Evolutionary conservation across 2,329 filamentous ascomycete genomes (phyloP), one percentile per base, ranked within the genome.

Genomic region (Paecilomyces formosus): DNA sequence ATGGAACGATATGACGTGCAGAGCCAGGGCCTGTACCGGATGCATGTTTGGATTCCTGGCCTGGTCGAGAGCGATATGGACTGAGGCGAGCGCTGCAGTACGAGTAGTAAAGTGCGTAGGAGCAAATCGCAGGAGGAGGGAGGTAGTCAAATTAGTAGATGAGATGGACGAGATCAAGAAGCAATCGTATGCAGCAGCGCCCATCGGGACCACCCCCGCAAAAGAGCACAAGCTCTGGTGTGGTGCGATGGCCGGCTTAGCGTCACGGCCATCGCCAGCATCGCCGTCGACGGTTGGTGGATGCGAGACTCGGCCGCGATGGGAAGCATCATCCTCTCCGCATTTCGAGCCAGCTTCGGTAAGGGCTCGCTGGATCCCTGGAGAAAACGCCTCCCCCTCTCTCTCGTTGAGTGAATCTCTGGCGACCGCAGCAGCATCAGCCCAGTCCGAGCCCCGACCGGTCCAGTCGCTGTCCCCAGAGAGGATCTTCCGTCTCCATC

Each of bases 401-500:
- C 6, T 4, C 39, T 18, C 15, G 7, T 26, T 26, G 3, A 26
- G 24, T 26, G 24, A 26, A 13, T 39, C 33, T 39, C 39, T 18
- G n/a, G 15, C 39, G 15, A 45, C 15, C 39, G 39, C n/a, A 45
- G 35, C 35, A 45, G 12, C 35, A 39, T 45, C 35, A 45, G 11
- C n/a, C 35, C 35, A 18, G 35, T 45, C 39, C 39, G 39, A 45
- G 39, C 39, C 39, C 39, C 35, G 35, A 8, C 35, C 21, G 31
- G 24, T 58, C 61, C 62, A 64, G 64, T 62, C 55, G 62, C 53
- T 31, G 59, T 62, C 59, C 62, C 33, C 62, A 58, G 62, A 26
- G 64, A 66, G 63, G 64, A 65, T 65, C 64, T 59, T 65, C 64
- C 56, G 59, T 55, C 60, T 61, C 35, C 30, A 31, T 31, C 30